Evolutionary conservation across 495 filamentous ascomycete species (phyloP), one percentile per base, ranked within the genome.

Genomic region (Delitschia confertaspora): DNA sequence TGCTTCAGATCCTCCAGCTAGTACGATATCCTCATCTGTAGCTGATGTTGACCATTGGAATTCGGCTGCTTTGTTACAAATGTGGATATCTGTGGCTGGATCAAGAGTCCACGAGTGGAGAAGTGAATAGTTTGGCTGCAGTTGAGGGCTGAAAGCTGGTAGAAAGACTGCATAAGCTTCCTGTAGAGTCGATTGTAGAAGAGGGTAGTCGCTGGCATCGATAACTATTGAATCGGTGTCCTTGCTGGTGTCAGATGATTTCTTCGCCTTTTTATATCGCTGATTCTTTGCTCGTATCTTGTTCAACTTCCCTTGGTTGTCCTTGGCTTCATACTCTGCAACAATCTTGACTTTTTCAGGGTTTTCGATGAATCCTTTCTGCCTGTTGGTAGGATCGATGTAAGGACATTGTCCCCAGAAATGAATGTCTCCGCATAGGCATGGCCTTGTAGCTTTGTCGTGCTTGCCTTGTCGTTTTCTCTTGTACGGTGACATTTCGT

Each of bases 241-340:
- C 10, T 8, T 8, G 10, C 14, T 7, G 7, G 5, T 13, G 17
- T 36, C 26, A 42, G 38, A 42, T 33, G n/a, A 6, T 18, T 42
- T 19, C n/a, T 33, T 42, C 32, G 19, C 16, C 38, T 18, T 42
- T 16, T 32, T 42, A 19, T 6, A 32, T 34, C 26, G 23, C 25
- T 17, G 22, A 42, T 42, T 42, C 13, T 20, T 34, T n/a, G 13
- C 38, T 21, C 38, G 38, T 7, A 42, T 33, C 26, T 32, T 42
- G 24, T 42, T 42, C 5, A 42, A 25, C 22, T 34, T 42, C 9
- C 38, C 22, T 29, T 41, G 10, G 10, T 24, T 41, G 6, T 41
- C 7, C 57, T 47, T 66, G 70, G 69, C n/a, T 30, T 30, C 26
- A 30, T 8, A 30, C 26, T 30, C 26, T 8, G 13, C 26, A 30